Percentiles rank a stretch among this genome's conserved stretches.
Evolutionary conservation across 805 yeast species (phyloP).

Genomic region (Saccharomycopsis olivae): DNA sequence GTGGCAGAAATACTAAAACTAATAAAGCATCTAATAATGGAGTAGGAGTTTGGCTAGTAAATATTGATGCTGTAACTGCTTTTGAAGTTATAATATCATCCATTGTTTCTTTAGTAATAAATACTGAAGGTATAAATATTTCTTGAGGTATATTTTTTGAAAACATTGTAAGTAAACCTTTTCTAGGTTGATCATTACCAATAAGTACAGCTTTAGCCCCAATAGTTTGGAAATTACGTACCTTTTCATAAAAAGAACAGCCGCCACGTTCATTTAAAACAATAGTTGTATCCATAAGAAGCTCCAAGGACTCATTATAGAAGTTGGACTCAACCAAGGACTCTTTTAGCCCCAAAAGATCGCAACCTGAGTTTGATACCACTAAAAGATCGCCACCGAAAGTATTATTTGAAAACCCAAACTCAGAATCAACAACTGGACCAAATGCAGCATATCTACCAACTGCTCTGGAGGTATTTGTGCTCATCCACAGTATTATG

Average conservation of each 20-base stretch:
- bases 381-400: conserved; percentile 7
- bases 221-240: conserved; percentile 31
- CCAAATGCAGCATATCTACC: conserved; percentile 18
- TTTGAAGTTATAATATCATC: conserved; percentile 22
- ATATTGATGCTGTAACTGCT: conserved; percentile 14
- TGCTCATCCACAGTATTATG: conserved; percentile 11
- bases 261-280: conserved; percentile 31
- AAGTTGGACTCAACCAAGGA: not conserved
- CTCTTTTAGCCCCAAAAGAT: not conserved
- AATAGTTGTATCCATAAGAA: not conserved
- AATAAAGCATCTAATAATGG: conserved; percentile 28
- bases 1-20: conserved; percentile 29
- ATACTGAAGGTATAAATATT: conserved; percentile 39
- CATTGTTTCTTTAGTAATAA: conserved; percentile 35
- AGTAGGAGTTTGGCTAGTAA: conserved; percentile 22
- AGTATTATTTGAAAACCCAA: not conserved
- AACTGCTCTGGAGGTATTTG: conserved; percentile 8
- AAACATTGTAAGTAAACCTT: conserved; percentile 45
- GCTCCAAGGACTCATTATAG: not conserved
- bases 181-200: conserved; percentile 39
- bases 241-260: conserved; percentile 46
- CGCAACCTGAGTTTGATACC: conserved; percentile 9
- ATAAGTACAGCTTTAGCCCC: conserved; percentile 45
- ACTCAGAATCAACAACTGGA: conserved; percentile 8
- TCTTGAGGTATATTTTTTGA: conserved; percentile 34